phyloP scores from a whole-genome alignment of 768 basidiomycete genomes.

The Lactifluus subvellereus region DNA sequence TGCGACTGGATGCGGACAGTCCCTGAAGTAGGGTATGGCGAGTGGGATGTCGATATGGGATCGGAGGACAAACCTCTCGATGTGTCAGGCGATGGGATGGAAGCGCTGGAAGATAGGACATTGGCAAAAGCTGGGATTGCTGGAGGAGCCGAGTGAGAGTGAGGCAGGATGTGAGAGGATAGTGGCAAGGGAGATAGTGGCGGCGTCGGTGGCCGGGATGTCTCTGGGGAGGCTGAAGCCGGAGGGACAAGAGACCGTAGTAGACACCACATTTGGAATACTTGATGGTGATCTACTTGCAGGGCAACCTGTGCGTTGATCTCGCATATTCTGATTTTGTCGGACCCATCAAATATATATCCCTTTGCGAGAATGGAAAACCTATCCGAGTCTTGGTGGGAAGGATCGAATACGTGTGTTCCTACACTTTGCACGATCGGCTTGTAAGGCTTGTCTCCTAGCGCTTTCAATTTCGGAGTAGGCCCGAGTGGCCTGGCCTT shows the following conservation, averaged over 20 bases:
- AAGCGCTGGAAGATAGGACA: constrained; percentile 27
- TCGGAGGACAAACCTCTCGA: constrained; percentile 27
- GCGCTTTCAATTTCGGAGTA: constrained; percentile 40
- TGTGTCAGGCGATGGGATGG: constrained; percentile 14
- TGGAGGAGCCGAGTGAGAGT: constrained; percentile 41
- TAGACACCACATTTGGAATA: constrained; percentile 64
- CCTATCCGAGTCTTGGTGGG: constrained; percentile 38
- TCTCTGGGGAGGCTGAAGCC: constrained; percentile 31
- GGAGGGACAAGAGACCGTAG: constrained; percentile 51
- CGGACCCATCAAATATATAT: constrained; percentile 50
- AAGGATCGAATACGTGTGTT: constrained; percentile 37
- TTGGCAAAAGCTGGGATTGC: constrained; percentile 31
- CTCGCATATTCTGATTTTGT: constrained; percentile 45
- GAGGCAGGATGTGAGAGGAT: constrained; percentile 28
- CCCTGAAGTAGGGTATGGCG: constrained; percentile 3
- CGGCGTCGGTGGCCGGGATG: constrained; percentile 27
- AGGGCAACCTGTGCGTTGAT: constrained; percentile 59
- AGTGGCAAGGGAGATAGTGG: constrained; percentile 27
- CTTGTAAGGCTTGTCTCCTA: constrained; percentile 51
- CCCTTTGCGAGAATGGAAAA: constrained; percentile 59
- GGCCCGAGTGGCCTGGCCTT: constrained; percentile 28
- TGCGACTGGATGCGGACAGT: constrained; percentile 9
- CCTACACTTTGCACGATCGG: constrained; percentile 56
- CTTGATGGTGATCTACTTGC: constrained; percentile 48
- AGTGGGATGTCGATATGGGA: constrained; percentile 25